A percentile compares a stretch with the other conserved stretches of the same genome.
phyloP scores from a whole-genome alignment of 164 flowering plant species.

The Paratinospora sagittata region DNA sequence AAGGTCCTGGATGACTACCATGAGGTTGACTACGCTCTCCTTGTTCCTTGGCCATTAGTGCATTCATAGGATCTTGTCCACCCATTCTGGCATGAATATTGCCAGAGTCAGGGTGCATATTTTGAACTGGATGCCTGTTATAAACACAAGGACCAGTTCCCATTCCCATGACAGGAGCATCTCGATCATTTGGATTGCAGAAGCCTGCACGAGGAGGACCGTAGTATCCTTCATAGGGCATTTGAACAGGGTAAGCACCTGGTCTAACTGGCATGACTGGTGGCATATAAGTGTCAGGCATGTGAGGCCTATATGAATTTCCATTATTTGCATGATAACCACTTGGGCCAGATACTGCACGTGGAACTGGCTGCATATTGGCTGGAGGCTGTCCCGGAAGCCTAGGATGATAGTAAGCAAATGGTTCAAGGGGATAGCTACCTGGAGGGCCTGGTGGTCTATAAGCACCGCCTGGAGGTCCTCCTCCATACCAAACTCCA shows the following conservation, averaged over 20 bases:
- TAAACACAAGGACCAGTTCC: slow-evolving; percentile 51
- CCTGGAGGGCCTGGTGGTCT: slow-evolving; percentile 60
- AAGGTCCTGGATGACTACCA: slow-evolving; percentile 40
- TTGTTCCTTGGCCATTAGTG: slow-evolving; percentile 34
- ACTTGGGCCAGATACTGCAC: slow-evolving; percentile 53
- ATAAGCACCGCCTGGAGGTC: slow-evolving; percentile 70
- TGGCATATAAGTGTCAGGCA: slow-evolving; percentile 61
- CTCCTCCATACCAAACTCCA: slow-evolving; percentile 78
- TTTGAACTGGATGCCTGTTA: slow-evolving; percentile 44
- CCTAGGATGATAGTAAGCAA: slow-evolving; percentile 68
- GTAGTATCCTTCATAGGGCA: slow-evolving; percentile 76
- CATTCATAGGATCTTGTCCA: slow-evolving; percentile 37
- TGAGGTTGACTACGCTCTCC: slow-evolving; percentile 39
- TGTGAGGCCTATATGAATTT: slow-evolving; percentile 60
- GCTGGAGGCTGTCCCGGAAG: slow-evolving; percentile 49
- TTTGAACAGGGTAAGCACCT: slow-evolving; percentile 71
- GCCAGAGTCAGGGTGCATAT: slow-evolving; percentile 36
- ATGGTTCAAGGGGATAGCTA: slow-evolving; percentile 75
- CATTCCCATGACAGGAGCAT: slow-evolving; percentile 55
- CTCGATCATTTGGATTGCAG: slow-evolving; percentile 55
- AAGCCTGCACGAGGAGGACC: slow-evolving; percentile 65
- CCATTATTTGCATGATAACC: slow-evolving; percentile 59
- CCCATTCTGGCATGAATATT: slow-evolving; percentile 41
- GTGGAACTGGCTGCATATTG: slow-evolving; percentile 53
- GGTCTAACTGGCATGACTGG: slow-evolving; percentile 82